A percentile compares a stretch with the other conserved stretches of the same genome.
These are phyloP conservation scores for Aeminium ludgeri DNA, from an alignment of 495 filamentous ascomycete genomes.

Conservation along the genomic window DNA sequence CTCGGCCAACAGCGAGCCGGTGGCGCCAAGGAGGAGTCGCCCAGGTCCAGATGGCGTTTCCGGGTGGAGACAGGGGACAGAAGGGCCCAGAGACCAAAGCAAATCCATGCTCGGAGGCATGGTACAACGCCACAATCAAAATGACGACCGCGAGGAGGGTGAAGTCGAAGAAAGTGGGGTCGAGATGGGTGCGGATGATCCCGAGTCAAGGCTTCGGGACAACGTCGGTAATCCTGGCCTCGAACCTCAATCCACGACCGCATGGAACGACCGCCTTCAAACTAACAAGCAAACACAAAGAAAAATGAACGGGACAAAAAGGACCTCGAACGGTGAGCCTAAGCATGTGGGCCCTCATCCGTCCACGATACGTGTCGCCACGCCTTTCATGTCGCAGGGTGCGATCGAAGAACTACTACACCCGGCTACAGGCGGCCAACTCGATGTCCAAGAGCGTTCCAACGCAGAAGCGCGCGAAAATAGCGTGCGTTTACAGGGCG, in stretches of 20 bases:
- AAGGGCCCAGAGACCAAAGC: neutral
- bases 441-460: conserved; percentile 41
- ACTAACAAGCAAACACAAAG: neutral
- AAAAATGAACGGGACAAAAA: conserved; percentile 11
- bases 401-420: conserved; percentile 6
- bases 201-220: too few species aligned
- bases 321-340: conserved; percentile 10
- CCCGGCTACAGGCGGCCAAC: conserved; percentile 26
- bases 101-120: neutral
- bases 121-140: too few species aligned
- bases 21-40: too few species aligned
- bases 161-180: neutral
- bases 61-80: neutral
- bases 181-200: neutral
- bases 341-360: conserved; percentile 40
- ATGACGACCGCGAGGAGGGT: too few species aligned
- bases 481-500: conserved; percentile 51
- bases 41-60: neutral
- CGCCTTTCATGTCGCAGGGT: conserved; percentile 38
- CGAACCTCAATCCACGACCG: neutral
- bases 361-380: conserved; percentile 53
- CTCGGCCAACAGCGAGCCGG: too few species aligned
- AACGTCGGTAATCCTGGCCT: neutral
- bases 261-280: neutral
- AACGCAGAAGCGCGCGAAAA: conserved; percentile 50